A percentile compares a stretch with the other conserved stretches of the same genome.
Conservation (phyloP, 2,329 filamentous ascomycete genomes). For the Botryotinia convoluta region DNA sequence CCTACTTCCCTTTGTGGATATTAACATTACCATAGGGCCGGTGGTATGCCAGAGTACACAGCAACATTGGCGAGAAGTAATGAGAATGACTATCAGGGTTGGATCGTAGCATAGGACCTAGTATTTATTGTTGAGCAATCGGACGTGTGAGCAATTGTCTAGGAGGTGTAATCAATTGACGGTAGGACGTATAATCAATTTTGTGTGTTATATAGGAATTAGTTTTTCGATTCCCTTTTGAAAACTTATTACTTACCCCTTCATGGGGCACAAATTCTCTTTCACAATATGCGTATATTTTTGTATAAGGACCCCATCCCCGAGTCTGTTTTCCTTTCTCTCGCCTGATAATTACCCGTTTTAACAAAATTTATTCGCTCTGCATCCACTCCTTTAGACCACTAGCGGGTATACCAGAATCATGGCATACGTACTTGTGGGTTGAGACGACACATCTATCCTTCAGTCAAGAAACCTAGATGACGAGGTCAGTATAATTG, state of each 20-base stretch:
- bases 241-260: background rate
- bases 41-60: slow-evolving; percentile 18
- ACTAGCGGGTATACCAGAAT: background rate
- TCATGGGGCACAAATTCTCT: background rate
- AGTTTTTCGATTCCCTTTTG: background rate
- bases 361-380: background rate
- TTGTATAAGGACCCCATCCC: background rate
- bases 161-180: too few relatives aligned
- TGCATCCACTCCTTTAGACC: background rate
- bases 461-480: too few relatives aligned
- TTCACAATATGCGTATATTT: background rate
- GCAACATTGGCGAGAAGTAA: slow-evolving; percentile 16
- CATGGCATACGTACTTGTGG: background rate
- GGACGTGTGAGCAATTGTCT: background rate
- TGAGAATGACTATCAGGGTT: slow-evolving; percentile 21
- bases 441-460: background rate
- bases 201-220: background rate
- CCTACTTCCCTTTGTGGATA: background rate
- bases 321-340: background rate
- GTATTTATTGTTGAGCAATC: background rate
- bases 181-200: background rate
- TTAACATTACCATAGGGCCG: background rate
- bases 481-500: too few relatives aligned
- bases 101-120: slow-evolving; percentile 5
- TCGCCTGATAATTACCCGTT: background rate